Conservation (phyloP, 2,329 filamentous ascomycete genomes). For the Epichloe uncinata region DNA sequence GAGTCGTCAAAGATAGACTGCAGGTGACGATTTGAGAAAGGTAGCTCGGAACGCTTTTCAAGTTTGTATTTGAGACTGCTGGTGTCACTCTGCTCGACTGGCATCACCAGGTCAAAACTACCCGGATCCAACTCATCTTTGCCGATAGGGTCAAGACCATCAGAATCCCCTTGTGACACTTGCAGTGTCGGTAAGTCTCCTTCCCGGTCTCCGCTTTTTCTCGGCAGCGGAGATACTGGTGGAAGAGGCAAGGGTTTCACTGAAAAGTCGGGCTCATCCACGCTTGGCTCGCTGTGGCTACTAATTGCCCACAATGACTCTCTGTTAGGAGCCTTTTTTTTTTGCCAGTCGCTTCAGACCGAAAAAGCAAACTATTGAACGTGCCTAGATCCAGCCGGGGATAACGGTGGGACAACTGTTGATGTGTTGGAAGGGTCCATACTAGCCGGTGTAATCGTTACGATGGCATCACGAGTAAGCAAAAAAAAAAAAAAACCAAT, state of each 20-base stretch:
- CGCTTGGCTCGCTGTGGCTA: constrained; percentile 7
- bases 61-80: constrained; percentile 30
- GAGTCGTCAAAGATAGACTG: constrained; percentile 52
- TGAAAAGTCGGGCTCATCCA: constrained; percentile 6
- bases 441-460: neutral
- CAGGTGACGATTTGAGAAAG: constrained; percentile 55
- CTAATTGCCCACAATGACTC: neutral
- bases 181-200: constrained; percentile 6
- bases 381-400: neutral
- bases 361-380: neutral
- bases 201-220: neutral
- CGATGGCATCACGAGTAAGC: neutral
- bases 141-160: constrained; percentile 22
- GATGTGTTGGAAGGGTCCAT: neutral
- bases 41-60: constrained; percentile 47
- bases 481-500: neutral
- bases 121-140: constrained; percentile 24
- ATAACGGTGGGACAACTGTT: neutral
- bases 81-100: constrained; percentile 6
- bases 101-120: constrained; percentile 23
- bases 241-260: constrained; percentile 6
- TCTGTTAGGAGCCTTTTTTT: no score
- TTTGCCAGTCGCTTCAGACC: neutral
- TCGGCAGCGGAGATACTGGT: neutral
- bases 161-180: constrained; percentile 7